A percentile compares a stretch with the other conserved stretches of the same genome.
These are phyloP conservation scores for Solanum tarapatanum DNA, from an alignment of 257 asterid genomes.

Conservation along the genomic window DNA sequence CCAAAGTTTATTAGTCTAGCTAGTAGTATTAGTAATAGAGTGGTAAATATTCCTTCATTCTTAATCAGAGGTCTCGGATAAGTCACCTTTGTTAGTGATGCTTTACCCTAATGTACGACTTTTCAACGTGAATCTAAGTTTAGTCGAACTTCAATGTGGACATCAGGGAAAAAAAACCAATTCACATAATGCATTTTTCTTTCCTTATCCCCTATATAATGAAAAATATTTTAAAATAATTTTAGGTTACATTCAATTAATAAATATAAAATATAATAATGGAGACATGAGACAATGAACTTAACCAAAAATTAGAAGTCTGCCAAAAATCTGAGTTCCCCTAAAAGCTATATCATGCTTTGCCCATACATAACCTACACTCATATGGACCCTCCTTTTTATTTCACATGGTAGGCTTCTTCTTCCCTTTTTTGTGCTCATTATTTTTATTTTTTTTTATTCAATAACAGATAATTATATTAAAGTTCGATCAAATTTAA, in stretches of 20 bases:
- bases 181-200: background rate
- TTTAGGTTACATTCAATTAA: background rate
- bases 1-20: background rate
- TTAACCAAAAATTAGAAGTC: background rate
- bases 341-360: background rate
- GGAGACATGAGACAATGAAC: background rate
- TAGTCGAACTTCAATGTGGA: too few relatives aligned
- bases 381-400: slow-evolving; percentile 20
- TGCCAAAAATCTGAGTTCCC: background rate
- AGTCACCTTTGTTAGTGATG: too few relatives aligned
- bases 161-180: background rate
- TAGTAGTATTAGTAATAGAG: background rate
- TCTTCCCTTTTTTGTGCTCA: background rate
- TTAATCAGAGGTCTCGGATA: too few relatives aligned
- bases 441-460: background rate
- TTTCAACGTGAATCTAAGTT: too few relatives aligned
- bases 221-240: background rate
- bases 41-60: too few relatives aligned
- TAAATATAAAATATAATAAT: background rate
- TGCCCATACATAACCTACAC: slow-evolving; percentile 20
- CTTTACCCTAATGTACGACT: too few relatives aligned
- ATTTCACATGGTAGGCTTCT: slow-evolving; percentile 20
- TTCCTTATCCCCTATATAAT: background rate
- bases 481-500: too few relatives aligned
- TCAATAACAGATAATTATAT: background rate